Evolutionary conservation across 768 basidiomycete genomes (phyloP).

Genomic region (Boletellus ananas): DNA sequence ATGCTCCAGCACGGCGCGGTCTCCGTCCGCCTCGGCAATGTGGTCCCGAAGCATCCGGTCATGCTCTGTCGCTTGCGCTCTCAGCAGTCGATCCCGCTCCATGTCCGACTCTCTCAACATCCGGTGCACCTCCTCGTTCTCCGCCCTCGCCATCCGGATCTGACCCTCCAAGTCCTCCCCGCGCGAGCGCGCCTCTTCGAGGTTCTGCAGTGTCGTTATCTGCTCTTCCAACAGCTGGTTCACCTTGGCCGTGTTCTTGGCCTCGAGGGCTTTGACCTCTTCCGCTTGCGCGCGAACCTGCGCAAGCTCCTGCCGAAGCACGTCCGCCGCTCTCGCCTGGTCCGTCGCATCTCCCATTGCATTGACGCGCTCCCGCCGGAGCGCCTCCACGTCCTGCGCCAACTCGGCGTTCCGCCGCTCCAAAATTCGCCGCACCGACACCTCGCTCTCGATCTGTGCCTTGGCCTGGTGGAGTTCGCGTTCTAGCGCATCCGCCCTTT

Average conservation of each 20-base stretch:
- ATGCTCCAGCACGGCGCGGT: constrained; percentile 88
- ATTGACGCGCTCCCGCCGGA: constrained; percentile 48
- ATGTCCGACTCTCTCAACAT: constrained; percentile 63
- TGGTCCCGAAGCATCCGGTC: constrained; percentile 76
- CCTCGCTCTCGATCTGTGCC: constrained; percentile 61
- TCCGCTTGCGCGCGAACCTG: constrained; percentile 61
- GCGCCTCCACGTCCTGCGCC: constrained; percentile 50
- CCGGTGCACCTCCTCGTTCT: constrained; percentile 62
- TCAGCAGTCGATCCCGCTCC: constrained; percentile 79
- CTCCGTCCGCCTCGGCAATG: constrained; percentile 89
- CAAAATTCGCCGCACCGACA: constrained; percentile 54
- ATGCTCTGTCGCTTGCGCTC: constrained; percentile 65
- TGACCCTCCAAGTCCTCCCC: constrained; percentile 76
- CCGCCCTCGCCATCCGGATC: constrained; percentile 63
- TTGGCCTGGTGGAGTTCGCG: constrained; percentile 61
- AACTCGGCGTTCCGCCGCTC: constrained; percentile 64
- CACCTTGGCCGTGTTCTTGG: constrained; percentile 59
- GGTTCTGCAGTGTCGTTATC: constrained; percentile 59
- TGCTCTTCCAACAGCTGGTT: constrained; percentile 71
- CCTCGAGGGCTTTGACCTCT: constrained; percentile 64
- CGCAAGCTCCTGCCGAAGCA: constrained; percentile 57
- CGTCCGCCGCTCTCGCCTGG: constrained; percentile 56
- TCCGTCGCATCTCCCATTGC: constrained; percentile 69
- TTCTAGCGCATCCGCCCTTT: constrained; percentile 54
- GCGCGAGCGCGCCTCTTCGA: constrained; percentile 71